phyloP scores from a whole-genome alignment of 2,329 filamentous ascomycete species.

The Gnomoniopsis sp. region DNA sequence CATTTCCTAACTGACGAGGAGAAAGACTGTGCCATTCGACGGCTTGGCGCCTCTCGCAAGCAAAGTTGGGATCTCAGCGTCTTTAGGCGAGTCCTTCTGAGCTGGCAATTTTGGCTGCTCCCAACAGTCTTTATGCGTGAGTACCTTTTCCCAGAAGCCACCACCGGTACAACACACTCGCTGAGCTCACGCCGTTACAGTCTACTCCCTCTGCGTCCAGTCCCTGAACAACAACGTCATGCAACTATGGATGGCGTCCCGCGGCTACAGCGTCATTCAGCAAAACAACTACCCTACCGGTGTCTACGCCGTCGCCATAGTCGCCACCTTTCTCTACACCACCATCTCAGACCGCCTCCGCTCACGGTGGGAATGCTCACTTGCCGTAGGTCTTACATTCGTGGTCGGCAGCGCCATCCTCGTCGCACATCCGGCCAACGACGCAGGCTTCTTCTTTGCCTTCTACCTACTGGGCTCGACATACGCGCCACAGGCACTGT shows the following conservation, averaged over 20 bases:
- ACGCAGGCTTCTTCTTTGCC: conserved; percentile 38
- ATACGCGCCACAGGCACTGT: conserved; percentile 42
- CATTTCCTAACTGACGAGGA: conserved; percentile 35
- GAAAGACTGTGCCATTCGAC: conserved; percentile 32
- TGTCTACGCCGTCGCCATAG: conserved; percentile 37
- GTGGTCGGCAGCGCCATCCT: conserved; percentile 37
- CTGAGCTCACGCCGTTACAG: conserved; percentile 8
- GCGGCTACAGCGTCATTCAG: conserved; percentile 38
- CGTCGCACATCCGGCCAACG: conserved; percentile 28
- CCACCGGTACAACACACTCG: neutral
- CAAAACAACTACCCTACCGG: conserved; percentile 43
- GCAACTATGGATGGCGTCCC: conserved; percentile 40
- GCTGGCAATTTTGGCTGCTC: conserved; percentile 44
- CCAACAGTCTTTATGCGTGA: conserved; percentile 42
- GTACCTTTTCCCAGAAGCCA: conserved; percentile 5
- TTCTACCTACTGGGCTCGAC: conserved; percentile 42
- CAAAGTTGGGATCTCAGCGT: conserved; percentile 11
- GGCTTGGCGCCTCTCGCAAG: conserved; percentile 30
- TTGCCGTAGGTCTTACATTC: conserved; percentile 39
- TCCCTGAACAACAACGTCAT: conserved; percentile 42
- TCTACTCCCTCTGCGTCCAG: conserved; percentile 42
- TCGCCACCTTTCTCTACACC: conserved; percentile 38
- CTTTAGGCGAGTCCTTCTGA: conserved; percentile 24
- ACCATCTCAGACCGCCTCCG: conserved; percentile 37
- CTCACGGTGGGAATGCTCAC: conserved; percentile 40